Evolutionary conservation across 2,329 filamentous ascomycete species (phyloP).

Genomic region (Hypoxylon sp.): DNA sequence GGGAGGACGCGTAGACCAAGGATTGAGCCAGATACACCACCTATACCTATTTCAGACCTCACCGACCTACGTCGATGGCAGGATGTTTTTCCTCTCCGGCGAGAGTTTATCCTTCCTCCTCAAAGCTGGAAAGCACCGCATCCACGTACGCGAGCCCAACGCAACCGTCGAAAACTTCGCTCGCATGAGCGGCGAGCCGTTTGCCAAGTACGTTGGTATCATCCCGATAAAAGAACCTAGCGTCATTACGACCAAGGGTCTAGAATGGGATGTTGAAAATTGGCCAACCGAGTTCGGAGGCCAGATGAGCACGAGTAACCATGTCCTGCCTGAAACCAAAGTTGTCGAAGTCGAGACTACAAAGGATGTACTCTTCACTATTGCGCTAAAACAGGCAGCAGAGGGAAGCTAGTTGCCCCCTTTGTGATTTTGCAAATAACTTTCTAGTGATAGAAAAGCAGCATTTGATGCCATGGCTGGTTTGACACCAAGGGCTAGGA

Average conservation of each 20-base stretch:
- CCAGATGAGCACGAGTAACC: constrained; percentile 84
- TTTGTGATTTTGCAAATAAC: background rate
- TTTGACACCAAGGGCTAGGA: background rate
- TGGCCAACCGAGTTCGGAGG: constrained; percentile 86
- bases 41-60: constrained; percentile 74
- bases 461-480: background rate
- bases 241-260: constrained; percentile 81
- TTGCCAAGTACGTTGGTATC: constrained; percentile 87
- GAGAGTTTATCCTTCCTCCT: constrained; percentile 87
- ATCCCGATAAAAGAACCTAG: constrained; percentile 86
- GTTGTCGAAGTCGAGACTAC: constrained; percentile 75
- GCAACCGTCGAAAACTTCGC: constrained; percentile 1
- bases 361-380: constrained; percentile 79
- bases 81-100: constrained; percentile 84
- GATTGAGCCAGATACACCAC: constrained; percentile 89
- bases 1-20: constrained; percentile 93
- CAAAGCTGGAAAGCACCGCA: constrained; percentile 75
- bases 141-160: constrained; percentile 70
- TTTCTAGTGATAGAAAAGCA: background rate
- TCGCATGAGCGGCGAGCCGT: constrained; percentile 59
- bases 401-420: background rate
- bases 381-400: constrained; percentile 67
- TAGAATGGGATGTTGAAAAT: constrained; percentile 91
- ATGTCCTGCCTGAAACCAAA: constrained; percentile 72
- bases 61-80: constrained; percentile 65